Conservation (phyloP, 495 filamentous ascomycete species). For the Halenospora varia region DNA sequence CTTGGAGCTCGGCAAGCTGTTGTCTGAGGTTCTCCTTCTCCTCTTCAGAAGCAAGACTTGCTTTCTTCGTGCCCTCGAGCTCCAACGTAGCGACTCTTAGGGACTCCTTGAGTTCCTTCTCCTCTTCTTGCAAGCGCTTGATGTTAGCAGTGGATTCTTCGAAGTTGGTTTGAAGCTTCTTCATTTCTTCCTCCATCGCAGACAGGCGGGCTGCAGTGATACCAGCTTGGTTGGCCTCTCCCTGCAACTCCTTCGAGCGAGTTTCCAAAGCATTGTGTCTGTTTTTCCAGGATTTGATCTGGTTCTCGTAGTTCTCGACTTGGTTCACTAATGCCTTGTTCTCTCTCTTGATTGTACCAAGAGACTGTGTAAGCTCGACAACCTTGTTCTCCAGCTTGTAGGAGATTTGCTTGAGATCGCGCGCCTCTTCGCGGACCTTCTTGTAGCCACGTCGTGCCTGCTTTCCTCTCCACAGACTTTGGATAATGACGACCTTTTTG, state of each 20-base stretch:
- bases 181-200: slow-evolving; percentile 92
- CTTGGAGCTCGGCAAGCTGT: slow-evolving; percentile 85
- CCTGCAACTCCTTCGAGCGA: slow-evolving; percentile 87
- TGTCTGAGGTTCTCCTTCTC: slow-evolving; percentile 82
- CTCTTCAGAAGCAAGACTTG: slow-evolving; percentile 66
- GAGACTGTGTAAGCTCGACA: slow-evolving; percentile 89
- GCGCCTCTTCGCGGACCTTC: slow-evolving; percentile 84
- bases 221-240: slow-evolving; percentile 95
- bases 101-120: slow-evolving; percentile 72
- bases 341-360: slow-evolving; percentile 86
- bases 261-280: slow-evolving; percentile 89
- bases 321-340: slow-evolving; percentile 86
- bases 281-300: slow-evolving; percentile 90
- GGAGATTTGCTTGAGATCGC: slow-evolving; percentile 97
- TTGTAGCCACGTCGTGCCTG: slow-evolving; percentile 80
- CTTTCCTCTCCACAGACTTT: slow-evolving; percentile 91
- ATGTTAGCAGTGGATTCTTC: slow-evolving; percentile 82
- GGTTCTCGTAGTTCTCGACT: slow-evolving; percentile 92
- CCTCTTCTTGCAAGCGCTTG: slow-evolving; percentile 92
- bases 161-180: slow-evolving; percentile 78
- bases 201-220: slow-evolving; percentile 84
- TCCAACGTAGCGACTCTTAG: slow-evolving; percentile 72
- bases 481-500: slow-evolving; percentile 80
- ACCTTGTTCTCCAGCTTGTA: slow-evolving; percentile 99
- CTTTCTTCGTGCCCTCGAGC: slow-evolving; percentile 67